Base-by-base conservation (phyloP, 768 basidiomycete species). In the Mycena crocata region DNA sequence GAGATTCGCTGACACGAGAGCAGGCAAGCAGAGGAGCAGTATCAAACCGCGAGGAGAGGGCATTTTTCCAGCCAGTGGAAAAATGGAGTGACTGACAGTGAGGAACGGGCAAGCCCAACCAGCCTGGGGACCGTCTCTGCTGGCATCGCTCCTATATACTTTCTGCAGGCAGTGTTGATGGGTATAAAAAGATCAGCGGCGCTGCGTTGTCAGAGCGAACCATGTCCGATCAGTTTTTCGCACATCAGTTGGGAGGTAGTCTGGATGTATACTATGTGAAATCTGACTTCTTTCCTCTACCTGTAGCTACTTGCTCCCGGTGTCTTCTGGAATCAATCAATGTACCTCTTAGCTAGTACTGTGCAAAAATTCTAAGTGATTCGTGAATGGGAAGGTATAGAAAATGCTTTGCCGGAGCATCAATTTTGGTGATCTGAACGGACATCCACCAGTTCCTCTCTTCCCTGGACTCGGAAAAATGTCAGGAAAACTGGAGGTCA, bases 21-120 rank as follows among this genome's bases (percentile, higher is more conserved):
- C 19, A 17, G 32, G 24, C 37, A 51, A 39, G 32, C 17, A 28
- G 32, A 42, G 14, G 26, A 58, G 48, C 51, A 62, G 30, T 44
- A 28, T 62, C 52, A 48, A 63, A 46, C 34, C 24, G 62, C 44
- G 52, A n/a, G 23, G 37, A 30, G 30, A 44, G 2, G 21, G 24
- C 61, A 62, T 63, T 55, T 46, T 17, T 48, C 62, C 62, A 55
- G 23, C 62, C 62, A 56, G 52, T 63, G 62, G 45, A 56, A 34
- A 31, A 55, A 28, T 37, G 14, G n/a, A n/a, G n/a, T 4, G 19
- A 31, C 10, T 7, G n/a, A 42, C 5, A 24, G 13, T 56, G 44
- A 49, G 52, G 45, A 48, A 51, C 10, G 60, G 60, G 60, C 23
- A 48, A 37, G 62, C 50, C 60, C 50, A 21, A 55, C 62, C 52